A percentile compares a stretch with the other conserved stretches of the same genome.
Conservation (phyloP, 2,329 filamentous ascomycete genomes). For the Aspergillus novoparasiticus region DNA sequence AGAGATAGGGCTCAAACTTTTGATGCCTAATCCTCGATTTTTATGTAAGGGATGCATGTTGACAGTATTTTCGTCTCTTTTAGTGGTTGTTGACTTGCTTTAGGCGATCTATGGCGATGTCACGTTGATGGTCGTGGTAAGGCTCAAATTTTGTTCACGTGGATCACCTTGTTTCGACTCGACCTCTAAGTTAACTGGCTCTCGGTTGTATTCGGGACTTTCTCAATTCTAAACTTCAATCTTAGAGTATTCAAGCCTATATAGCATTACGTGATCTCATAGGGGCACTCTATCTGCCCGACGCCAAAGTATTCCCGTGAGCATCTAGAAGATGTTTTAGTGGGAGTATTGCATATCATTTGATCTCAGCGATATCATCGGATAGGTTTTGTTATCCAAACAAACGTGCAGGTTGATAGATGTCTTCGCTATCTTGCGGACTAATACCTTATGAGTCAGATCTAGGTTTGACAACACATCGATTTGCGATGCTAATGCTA, state of each 20-base stretch:
- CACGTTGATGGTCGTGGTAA: not conserved
- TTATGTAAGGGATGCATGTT: constrained; percentile 1
- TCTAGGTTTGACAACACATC: not conserved
- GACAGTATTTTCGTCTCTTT: not conserved
- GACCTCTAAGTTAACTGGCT: not conserved
- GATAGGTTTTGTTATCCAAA: not conserved
- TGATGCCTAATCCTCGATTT: not conserved
- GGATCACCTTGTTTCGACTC: not conserved
- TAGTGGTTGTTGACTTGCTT: not conserved
- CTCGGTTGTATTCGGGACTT: not conserved
- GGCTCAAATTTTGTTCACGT: not conserved
- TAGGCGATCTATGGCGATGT: not conserved
- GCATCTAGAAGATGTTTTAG: not conserved
- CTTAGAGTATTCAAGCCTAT: not conserved
- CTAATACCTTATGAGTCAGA: not conserved
- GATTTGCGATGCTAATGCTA: not conserved
- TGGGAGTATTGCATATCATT: not conserved
- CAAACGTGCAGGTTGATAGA: not conserved
- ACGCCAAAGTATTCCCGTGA: not conserved
- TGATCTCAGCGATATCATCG: not conserved
- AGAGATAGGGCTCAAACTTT: not conserved
- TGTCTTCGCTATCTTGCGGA: not conserved
- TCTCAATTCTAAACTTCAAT: not conserved
- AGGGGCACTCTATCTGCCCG: not conserved
- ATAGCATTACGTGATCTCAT: not conserved